A percentile compares a stretch with the other conserved stretches of the same genome.
These are phyloP conservation scores for Solanum microdontum DNA, from an alignment of 257 asterid genomes.

Conservation along the genomic window DNA sequence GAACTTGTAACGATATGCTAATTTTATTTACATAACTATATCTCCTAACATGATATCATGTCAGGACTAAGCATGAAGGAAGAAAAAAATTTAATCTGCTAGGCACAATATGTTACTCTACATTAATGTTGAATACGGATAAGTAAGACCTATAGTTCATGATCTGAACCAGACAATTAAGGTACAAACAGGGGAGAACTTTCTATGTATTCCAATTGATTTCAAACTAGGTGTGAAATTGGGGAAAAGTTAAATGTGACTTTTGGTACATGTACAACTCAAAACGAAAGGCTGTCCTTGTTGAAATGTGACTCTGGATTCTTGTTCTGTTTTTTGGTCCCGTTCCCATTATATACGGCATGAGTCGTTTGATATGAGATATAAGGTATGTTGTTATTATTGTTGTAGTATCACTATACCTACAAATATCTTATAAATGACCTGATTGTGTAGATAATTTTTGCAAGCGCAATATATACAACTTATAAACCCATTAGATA, in stretches of 20 bases:
- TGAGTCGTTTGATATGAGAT: not conserved
- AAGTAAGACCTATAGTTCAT: not conserved
- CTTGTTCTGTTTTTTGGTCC: not conserved
- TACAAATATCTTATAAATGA: too few species aligned
- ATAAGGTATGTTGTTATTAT: too few species aligned
- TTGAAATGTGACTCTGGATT: not conserved
- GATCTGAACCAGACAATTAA: not conserved
- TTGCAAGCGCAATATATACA: not conserved
- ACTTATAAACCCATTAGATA: not conserved
- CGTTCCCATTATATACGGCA: not conserved
- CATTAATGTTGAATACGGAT: not conserved
- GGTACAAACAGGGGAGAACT: not conserved
- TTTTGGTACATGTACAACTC: not conserved
- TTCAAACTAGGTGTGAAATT: not conserved
- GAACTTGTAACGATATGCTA: too few species aligned
- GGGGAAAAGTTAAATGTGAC: not conserved
- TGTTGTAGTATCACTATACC: too few species aligned
- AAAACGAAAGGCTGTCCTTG: not conserved
- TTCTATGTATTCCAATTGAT: not conserved
- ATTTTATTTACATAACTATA: too few species aligned
- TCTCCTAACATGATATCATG: too few species aligned
- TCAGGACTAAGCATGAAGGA: not conserved
- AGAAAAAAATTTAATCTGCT: not conserved
- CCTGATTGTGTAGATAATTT: not conserved
- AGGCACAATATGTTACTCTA: not conserved